Evolutionary conservation across 345 rosid species (phyloP).

Genomic region (Linum trigynum): DNA sequence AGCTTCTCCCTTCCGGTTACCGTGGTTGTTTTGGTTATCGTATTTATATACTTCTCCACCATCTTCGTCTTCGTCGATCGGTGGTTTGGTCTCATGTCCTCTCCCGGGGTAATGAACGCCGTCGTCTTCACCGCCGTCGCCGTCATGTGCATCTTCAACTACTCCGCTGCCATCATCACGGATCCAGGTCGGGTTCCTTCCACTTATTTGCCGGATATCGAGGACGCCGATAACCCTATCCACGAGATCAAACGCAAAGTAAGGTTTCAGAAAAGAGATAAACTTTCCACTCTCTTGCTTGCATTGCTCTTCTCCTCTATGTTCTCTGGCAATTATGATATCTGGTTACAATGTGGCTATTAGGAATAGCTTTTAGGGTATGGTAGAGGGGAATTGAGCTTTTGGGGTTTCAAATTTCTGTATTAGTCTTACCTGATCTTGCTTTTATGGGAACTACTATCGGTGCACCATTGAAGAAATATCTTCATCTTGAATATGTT

Average conservation of each 20-base stretch:
- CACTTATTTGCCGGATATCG: slow-evolving; percentile 63
- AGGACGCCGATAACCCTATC: slow-evolving; percentile 51
- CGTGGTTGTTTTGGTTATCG: slow-evolving; percentile 55
- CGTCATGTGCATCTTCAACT: slow-evolving; percentile 50
- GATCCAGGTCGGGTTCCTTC: slow-evolving; percentile 87
- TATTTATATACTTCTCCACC: slow-evolving; percentile 57
- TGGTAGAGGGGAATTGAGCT: neutral
- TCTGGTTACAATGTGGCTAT: neutral
- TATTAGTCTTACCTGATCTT: neutral
- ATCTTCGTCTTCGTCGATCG: slow-evolving; percentile 75
- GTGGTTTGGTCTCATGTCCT: slow-evolving; percentile 77
- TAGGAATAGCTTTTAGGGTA: neutral
- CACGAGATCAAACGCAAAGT: slow-evolving; percentile 97
- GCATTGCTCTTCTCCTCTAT: neutral
- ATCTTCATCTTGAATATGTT: no score
- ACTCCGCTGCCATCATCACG: slow-evolving; percentile 45
- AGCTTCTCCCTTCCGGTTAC: slow-evolving; percentile 55
- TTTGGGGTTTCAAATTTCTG: neutral
- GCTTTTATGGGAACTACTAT: neutral
- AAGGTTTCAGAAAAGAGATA: neutral
- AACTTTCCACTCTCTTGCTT: neutral
- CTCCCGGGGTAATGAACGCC: slow-evolving; percentile 75
- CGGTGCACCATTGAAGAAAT: neutral
- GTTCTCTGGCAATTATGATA: neutral
- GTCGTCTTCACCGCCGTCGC: slow-evolving; percentile 58